A percentile compares a stretch with the other conserved stretches of the same genome.
Evolutionary conservation across 164 flowering plant genomes (phyloP).

Genomic region (Aristolochia contorta): DNA sequence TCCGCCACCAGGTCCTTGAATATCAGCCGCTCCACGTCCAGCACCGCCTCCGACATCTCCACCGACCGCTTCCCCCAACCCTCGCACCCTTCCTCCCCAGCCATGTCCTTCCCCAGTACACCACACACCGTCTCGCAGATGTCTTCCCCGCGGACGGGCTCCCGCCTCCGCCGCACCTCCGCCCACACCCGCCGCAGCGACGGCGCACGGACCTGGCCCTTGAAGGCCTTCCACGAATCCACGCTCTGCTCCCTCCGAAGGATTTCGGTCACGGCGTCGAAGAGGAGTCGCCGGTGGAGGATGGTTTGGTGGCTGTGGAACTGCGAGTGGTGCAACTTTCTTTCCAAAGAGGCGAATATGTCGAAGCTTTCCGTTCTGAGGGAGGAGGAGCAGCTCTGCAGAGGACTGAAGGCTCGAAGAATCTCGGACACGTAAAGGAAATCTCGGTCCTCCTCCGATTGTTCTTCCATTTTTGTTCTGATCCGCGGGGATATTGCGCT

Average conservation of each 20-base stretch:
- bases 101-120: constrained; percentile 53
- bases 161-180: constrained; percentile 42
- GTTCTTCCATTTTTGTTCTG: constrained; percentile 16
- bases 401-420: constrained; percentile 28
- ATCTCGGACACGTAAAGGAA: constrained; percentile 58
- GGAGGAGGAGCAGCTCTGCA: not conserved
- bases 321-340: constrained; percentile 22
- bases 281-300: constrained; percentile 55
- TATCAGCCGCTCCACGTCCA: constrained; percentile 73
- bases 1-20: constrained; percentile 83
- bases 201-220: constrained; percentile 4
- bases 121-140: constrained; percentile 44
- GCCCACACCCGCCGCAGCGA: constrained; percentile 45
- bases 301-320: constrained; percentile 26
- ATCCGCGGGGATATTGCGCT: constrained; percentile 11
- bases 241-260: constrained; percentile 33
- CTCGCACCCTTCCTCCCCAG: constrained; percentile 28
- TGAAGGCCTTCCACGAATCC: constrained; percentile 52
- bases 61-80: constrained; percentile 57
- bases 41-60: constrained; percentile 54
- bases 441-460: constrained; percentile 41
- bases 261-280: constrained; percentile 64
- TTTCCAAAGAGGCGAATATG: constrained; percentile 36
- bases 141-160: constrained; percentile 40
- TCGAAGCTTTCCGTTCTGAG: not conserved